Evolutionary conservation across 108 stramenopile genomes (phyloP).

Genomic region (Fistulifera pelliculosa): DNA sequence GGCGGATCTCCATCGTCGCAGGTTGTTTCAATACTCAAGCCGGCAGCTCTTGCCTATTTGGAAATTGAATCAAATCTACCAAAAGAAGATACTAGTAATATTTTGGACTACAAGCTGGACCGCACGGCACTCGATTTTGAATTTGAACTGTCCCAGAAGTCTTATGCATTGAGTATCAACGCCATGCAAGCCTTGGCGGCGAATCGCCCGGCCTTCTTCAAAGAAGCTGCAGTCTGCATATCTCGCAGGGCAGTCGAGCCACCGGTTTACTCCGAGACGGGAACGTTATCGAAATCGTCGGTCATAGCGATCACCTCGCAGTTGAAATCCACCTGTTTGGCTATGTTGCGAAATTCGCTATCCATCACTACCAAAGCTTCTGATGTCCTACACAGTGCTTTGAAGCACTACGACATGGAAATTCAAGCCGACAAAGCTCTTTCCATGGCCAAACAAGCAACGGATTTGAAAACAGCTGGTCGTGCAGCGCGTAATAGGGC

Average conservation of each 20-base stretch:
- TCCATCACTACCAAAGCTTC: slow-evolving; percentile 62
- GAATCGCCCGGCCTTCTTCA: slow-evolving; percentile 73
- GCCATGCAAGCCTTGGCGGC: slow-evolving; percentile 65
- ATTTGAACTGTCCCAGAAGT: slow-evolving; percentile 71
- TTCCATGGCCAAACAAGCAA: slow-evolving; percentile 63
- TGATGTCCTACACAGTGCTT: slow-evolving; percentile 48
- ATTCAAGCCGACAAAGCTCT: slow-evolving; percentile 81
- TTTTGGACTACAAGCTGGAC: slow-evolving; percentile 13
- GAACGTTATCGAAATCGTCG: slow-evolving; percentile 28
- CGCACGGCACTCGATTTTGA: slow-evolving; percentile 58
- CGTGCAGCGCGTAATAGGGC: slow-evolving; percentile 80
- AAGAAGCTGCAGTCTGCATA: slow-evolving; percentile 65
- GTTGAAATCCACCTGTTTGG: slow-evolving; percentile 67
- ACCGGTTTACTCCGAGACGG: slow-evolving; percentile 30
- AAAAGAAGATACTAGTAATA: slow-evolving; percentile 10
- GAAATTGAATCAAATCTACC: slow-evolving; percentile 67
- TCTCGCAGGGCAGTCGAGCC: slow-evolving; percentile 64
- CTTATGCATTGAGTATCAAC: slow-evolving; percentile 75
- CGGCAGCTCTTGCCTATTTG: slow-evolving; percentile 72
- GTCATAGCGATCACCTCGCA: slow-evolving; percentile 53
- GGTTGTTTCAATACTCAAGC: slow-evolving; percentile 70
- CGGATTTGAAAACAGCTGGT: slow-evolving; percentile 73
- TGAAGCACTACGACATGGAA: slow-evolving; percentile 53
- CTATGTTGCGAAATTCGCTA: slow-evolving; percentile 69
- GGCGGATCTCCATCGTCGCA: slow-evolving; percentile 44